Evolutionary conservation across 331 rosid genomes (phyloP), one percentile per base, ranked within the genome.

Genomic region (Acacia concinna): DNA sequence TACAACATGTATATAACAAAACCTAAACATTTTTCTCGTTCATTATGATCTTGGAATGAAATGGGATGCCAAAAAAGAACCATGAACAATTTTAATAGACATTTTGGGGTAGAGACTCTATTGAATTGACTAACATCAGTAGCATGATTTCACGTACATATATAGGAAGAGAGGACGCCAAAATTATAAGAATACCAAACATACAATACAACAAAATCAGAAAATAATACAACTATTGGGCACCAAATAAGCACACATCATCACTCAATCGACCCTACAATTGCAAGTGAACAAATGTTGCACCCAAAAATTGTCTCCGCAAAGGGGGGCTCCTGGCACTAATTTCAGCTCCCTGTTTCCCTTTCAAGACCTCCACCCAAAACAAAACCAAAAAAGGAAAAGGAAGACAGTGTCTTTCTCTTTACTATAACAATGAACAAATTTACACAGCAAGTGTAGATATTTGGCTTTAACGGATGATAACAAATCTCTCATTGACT

Each of bases 371-470:
- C 34, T 31, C 71, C 21, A 9, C 69, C 59, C 6, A 9, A 21
- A 21, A 8, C 35, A 8, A 21, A 72, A 49, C 10, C 4, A 47
- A 17, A 17, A 49, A 49, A 49, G 12, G 30, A 5, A 73, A 76
- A 75, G 64, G 71, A 64, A 79, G 34, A 72, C 81, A 68, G 59
- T 79, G 66, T 71, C 82, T 71, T 28, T 64, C 64, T 46, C 71
- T 65, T 57, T 81, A 78, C 84, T 69, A 80, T 80, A 83, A 56
- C 74, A 83, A 67, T 78, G 67, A 83, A 78, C 86, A 69, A 87
- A 83, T 90, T 80, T 91, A 88, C 96, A 90, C 46, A 63, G 73
- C 84, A 78, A 37, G 23, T 67, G 86, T 79, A 67, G 74, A 78
- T 76, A 70, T 70, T 77, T 78, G 83, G 81, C 87, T 86, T 68